Evolutionary conservation across 345 rosid species (phyloP), one percentile per base, ranked within the genome.

Genomic region (Eucalyptus camaldulensis): DNA sequence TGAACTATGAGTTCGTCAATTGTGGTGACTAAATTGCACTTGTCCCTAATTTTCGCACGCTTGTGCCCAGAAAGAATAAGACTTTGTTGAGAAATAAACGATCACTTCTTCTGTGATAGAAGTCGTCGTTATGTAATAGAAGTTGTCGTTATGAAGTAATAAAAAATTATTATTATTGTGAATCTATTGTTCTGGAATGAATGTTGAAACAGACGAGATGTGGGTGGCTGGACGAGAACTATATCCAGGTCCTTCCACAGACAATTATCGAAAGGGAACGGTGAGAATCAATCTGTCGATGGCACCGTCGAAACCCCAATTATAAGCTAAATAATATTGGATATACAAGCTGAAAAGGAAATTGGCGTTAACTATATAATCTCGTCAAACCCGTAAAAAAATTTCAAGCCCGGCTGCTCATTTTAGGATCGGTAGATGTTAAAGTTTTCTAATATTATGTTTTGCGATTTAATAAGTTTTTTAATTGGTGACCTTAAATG

Each of bases 1-100:
- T 92, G 49, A 87, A 90, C 90, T 92, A 93, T 90, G 83, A 91
- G 86, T 92, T 93, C 58, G 93, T 93, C 19, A 15, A 93, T 62
- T 92, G 94, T 29, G 90, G 90, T 4, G 90, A 91, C 69, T 88
- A 72, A 89, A 40, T 11, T 37, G 29, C 83, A 37, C 27, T 45
- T 24, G 45, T 76, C 22, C 43, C 27, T 37, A 1, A 6, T 19
- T 37, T 37, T 37, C 47, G 15, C 27, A 21, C 11, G 25, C 11
- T 76, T 25, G 15, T 21, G 47, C 47, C 27, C 83, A 21, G 15
- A 76, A 21, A 21, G 43, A 76, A 76, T 37, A 76, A 76, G 47
- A 76, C 47, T 76, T 21, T 40, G 47, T 13, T 76, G 16, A 76
- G 83, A 4, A 76, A 76, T 21, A 76, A 37, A 76, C 43, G 29